Evolutionary conservation across 2,329 filamentous ascomycete genomes (phyloP).

Genomic region (Pseudocercospora macadamiae): DNA sequence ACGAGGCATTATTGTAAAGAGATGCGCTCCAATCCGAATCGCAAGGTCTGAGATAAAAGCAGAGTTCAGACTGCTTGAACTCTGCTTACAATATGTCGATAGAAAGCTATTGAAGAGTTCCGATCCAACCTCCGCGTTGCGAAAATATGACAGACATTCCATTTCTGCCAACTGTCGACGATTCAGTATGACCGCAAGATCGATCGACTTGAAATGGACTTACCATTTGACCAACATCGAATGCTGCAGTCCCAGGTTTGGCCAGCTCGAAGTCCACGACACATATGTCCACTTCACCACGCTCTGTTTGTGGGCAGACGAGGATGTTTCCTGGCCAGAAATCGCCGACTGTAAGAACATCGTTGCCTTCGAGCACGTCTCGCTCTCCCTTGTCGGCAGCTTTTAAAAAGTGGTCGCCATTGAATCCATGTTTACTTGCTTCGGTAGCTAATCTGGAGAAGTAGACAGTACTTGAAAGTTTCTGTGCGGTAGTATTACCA

Average conservation of each 20-base stretch:
- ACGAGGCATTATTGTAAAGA: constrained; percentile 4
- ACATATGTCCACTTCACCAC: constrained; percentile 1
- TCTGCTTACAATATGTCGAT: constrained; percentile 6
- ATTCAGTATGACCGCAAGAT: neutral
- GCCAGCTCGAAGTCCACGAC: constrained; percentile 23
- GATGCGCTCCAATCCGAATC: constrained; percentile 25
- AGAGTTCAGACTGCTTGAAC: neutral
- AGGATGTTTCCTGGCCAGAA: constrained; percentile 29
- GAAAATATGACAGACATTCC: constrained; percentile 22
- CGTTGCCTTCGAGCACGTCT: constrained; percentile 14
- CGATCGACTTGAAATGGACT: too few relatives aligned
- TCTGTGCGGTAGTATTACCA: constrained; percentile 13
- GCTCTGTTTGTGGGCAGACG: neutral
- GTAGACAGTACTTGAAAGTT: constrained; percentile 14
- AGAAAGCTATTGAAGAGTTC: constrained; percentile 16
- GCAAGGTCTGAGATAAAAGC: constrained; percentile 19
- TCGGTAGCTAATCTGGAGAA: constrained; percentile 14
- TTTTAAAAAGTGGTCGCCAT: constrained; percentile 6
- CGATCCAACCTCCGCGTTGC: constrained; percentile 1
- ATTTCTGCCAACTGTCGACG: constrained; percentile 18
- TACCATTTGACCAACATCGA: constrained; percentile 27
- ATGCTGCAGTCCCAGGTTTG: constrained; percentile 22
- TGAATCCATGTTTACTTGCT: constrained; percentile 17
- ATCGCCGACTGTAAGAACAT: constrained; percentile 24
- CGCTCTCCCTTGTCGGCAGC: constrained; percentile 17